Conservation (phyloP, 805 yeast species). For the Saturnispora galanensis region DNA sequence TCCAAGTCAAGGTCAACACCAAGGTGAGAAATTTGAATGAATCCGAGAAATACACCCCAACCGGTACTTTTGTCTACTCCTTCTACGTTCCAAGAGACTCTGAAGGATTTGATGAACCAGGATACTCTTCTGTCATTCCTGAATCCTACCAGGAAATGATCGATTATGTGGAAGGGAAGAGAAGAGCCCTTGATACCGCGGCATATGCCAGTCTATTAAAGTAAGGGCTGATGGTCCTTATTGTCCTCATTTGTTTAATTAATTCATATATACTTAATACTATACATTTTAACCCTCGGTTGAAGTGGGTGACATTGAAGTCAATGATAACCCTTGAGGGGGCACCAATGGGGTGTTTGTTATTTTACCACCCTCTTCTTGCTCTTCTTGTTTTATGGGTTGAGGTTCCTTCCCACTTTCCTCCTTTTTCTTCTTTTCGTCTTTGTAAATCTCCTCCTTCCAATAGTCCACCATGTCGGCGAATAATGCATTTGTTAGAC, state of each 20-base stretch:
- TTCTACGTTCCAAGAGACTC: conserved; percentile 68
- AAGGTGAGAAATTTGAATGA: conserved; percentile 50
- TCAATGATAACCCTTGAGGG: background rate
- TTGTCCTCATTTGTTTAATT: background rate
- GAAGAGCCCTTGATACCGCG: conserved; percentile 81
- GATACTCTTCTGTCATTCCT: conserved; percentile 73
- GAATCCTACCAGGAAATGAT: conserved; percentile 88
- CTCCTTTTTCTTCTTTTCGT: conserved; percentile 5
- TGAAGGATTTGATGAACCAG: conserved; percentile 35
- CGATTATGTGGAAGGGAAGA: conserved; percentile 80
- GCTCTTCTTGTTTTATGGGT: background rate
- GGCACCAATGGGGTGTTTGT: background rate
- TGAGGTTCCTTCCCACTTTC: background rate
- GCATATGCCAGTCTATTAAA: conserved; percentile 43
- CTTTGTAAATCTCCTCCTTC: conserved; percentile 32
- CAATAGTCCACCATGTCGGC: conserved; percentile 71
- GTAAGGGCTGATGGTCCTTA: background rate
- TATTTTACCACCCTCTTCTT: background rate
- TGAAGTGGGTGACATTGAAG: conserved; percentile 7
- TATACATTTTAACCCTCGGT: conserved; percentile 1
- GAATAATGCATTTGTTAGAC: conserved; percentile 49
- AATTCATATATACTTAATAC: background rate
- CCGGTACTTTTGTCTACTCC: conserved; percentile 84
- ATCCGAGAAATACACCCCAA: conserved; percentile 51
- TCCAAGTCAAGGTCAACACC: conserved; percentile 86